Base-by-base conservation (phyloP, 1,284 basidiomycete species). In the Trichosporon sp. region DNA sequence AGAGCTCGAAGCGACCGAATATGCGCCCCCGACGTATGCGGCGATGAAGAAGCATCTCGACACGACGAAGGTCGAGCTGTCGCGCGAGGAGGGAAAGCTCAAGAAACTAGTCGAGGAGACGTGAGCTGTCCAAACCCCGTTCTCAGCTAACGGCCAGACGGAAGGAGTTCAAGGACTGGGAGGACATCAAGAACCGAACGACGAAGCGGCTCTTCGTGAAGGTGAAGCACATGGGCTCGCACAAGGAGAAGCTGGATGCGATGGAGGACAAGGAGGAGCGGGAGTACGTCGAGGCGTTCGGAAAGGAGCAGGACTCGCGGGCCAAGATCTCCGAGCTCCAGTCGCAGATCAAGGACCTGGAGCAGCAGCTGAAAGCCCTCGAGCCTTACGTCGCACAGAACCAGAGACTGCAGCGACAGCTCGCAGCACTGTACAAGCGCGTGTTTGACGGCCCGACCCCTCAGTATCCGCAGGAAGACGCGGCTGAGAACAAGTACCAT, bases 181-280 rank as follows among this genome's bases (percentile, higher is more conserved):
- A 66, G 26, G 71, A 72, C 35, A 75, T 76, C 65, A 64, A 72
- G 12, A 70, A 72, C 8, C 74, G 75, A 2, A 74, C 75, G 4
- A 54, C 54, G 59, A 73, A 74, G 61, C 75, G 75, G 0, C 63
- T 76, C 0, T 74, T 72, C 71, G 71, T 72, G 31, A 71, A 71
- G 59, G 56, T 76, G 32, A 74, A 71, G 35, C 69, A 75, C 48
- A 74, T 74, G 10, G 12, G n/a, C 0, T 14, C 37, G 48, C 51
- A 65, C 19, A 43, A 51, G 26, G 68, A 71, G 65, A 64, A 32
- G 37, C 71, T 76, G 10, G 35, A 61, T 6, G 68, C 64, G 38
- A 74, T 71, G 64, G 75, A 74, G 35, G 70, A 73, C 10, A 71
- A 75, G 54, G 77, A 76, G 67, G 73, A 77, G 69, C 67, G 68